Evolutionary conservation across 192 early-diverging fungal genomes (phyloP), one percentile per base, ranked within the genome.

Genomic region (Backusella macrospora): DNA sequence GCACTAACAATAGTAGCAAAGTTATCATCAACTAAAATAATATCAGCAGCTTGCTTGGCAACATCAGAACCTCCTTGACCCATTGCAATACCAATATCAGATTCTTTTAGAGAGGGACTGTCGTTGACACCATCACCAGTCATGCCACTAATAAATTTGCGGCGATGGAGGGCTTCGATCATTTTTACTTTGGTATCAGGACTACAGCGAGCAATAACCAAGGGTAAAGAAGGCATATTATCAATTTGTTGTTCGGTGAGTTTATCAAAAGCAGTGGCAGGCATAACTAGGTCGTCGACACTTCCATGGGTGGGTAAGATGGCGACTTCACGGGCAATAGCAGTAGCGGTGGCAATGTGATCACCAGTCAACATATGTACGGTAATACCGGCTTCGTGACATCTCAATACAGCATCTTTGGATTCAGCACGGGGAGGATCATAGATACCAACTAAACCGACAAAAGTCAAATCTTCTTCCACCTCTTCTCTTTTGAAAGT

Each of bases 131-230:
- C 92, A 79, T 94, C 92, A 63, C 78, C 97, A 40, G 96, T 96
- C 95, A 96, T 96, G 48, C 89, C 94, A 67, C 89, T 87, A 71
- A 92, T 89, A 44, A 86, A 83, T 16, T 83, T 83, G 65, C 89
- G 86, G 42, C 88, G 83, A 80, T 99, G 96, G 68, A 99, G 85
- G 15, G 96, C 94, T 76, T 92, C 89, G 69, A 99, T 95, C 84
- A 99, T 97, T 80, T 99, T 98, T 74, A 97, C 90, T 83, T 99
- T 99, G 81, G 95, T 97, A 74, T 99, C 96, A 18, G 97, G 97
- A 73, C 86, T 88, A 83, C 95, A 95, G 65, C 96, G 90, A 0
- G 96, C 96, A 87, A 98, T 93, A 34, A 98, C 96, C 18, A 90
- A 83, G 37, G 96, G 95, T 34, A 96, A 89, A 26, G 94, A 90